These are phyloP conservation scores for Apiotrichum domesticum DNA, from an alignment of 1,284 basidiomycete genomes.

Conservation along the genomic window DNA sequence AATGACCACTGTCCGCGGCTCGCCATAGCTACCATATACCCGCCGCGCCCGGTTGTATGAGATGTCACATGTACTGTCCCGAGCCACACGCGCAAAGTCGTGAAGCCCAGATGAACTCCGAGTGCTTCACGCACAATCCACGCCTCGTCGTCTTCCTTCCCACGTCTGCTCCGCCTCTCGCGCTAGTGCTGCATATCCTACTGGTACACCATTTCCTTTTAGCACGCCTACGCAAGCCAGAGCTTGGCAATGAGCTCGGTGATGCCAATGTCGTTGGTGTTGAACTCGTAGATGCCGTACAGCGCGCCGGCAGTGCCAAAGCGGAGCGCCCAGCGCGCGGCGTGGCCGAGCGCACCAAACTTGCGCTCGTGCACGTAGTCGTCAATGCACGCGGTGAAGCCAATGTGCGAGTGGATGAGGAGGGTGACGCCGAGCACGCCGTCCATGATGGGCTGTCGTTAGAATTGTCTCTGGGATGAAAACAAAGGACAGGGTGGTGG, in stretches of 20 bases:
- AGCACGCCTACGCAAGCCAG: constrained; percentile 56
- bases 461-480: too few species aligned
- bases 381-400: constrained; percentile 61
- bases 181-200: constrained; percentile 18
- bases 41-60: too few species aligned
- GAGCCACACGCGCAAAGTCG: too few species aligned
- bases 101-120: too few species aligned
- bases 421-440: constrained; percentile 79
- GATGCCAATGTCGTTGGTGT: constrained; percentile 88
- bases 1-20: background rate
- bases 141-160: too few species aligned
- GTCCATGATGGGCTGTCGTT: constrained; percentile 65
- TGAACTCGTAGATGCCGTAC: constrained; percentile 92
- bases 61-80: too few species aligned
- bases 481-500: too few species aligned
- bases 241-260: constrained; percentile 63
- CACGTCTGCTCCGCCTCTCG: too few species aligned
- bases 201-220: constrained; percentile 17
- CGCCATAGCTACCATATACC: too few species aligned
- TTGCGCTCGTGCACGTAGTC: constrained; percentile 95
- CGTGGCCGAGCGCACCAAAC: constrained; percentile 70
- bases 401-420: constrained; percentile 92
- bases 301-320: constrained; percentile 74
- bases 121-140: background rate
- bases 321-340: constrained; percentile 69